Evolutionary conservation across 768 basidiomycete genomes (phyloP).

Genomic region (Tulasnella sp.): DNA sequence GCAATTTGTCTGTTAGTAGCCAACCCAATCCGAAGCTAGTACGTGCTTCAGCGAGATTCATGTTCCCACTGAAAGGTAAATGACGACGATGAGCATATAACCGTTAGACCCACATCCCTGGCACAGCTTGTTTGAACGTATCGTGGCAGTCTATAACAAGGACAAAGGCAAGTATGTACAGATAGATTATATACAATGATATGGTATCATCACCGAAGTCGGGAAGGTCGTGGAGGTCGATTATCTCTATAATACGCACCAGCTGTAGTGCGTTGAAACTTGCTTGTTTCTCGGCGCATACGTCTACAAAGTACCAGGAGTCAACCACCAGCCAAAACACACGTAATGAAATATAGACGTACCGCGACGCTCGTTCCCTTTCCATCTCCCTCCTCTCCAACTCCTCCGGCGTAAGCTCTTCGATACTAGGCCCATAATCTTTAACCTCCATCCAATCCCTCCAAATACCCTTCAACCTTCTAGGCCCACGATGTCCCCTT

Average conservation of each 20-base stretch:
- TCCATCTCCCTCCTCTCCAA: slow-evolving; percentile 82
- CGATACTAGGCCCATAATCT: slow-evolving; percentile 78
- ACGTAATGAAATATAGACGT: slow-evolving; percentile 16
- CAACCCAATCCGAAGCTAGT: too few relatives aligned
- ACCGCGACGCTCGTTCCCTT: slow-evolving; percentile 70
- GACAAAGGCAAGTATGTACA: too few relatives aligned
- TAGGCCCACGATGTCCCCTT: slow-evolving; percentile 50
- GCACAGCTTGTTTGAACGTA: too few relatives aligned
- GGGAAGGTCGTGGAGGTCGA: slow-evolving; percentile 10
- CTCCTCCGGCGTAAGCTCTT: slow-evolving; percentile 80
- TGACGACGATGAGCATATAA: too few relatives aligned
- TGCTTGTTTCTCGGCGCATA: slow-evolving; percentile 50
- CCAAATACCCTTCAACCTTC: slow-evolving; percentile 78
- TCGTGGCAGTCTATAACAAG: too few relatives aligned
- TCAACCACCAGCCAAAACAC: neutral
- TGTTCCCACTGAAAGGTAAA: too few relatives aligned
- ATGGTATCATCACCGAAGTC: slow-evolving; percentile 5
- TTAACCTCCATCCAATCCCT: slow-evolving; percentile 88
- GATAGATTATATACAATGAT: too few relatives aligned
- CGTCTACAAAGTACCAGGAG: slow-evolving; percentile 30
- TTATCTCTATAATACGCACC: slow-evolving; percentile 10
- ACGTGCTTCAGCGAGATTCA: too few relatives aligned
- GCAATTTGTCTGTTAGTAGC: too few relatives aligned
- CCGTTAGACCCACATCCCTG: too few relatives aligned
- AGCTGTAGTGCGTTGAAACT: slow-evolving; percentile 36